Evolutionary conservation across 169 alveolate species (phyloP).

Genomic region (Eimeria brunetti): DNA sequence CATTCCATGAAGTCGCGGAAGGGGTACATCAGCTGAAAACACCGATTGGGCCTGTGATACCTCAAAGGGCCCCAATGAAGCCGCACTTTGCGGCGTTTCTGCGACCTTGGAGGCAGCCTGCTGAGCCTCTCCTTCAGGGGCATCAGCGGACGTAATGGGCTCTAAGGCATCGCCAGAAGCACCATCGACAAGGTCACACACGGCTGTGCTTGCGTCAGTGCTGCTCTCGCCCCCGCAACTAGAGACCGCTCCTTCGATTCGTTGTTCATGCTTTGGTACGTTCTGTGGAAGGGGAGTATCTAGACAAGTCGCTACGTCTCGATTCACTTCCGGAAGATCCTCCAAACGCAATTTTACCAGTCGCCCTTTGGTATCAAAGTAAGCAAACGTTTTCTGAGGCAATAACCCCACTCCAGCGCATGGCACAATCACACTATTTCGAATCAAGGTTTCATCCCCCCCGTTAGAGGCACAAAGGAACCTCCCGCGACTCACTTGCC

Average conservation of each 20-base stretch:
- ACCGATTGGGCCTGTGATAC: neutral
- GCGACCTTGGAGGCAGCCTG: neutral
- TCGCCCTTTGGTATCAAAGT: constrained; percentile 75
- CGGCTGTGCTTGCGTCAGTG: constrained; percentile 10
- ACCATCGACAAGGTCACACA: neutral
- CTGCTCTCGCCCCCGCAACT: constrained; percentile 13
- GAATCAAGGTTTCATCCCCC: no score
- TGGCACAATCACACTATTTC: neutral
- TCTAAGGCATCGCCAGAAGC: neutral
- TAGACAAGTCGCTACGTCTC: neutral
- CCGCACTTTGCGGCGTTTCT: neutral
- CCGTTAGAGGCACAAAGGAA: no score
- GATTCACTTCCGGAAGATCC: constrained; percentile 28
- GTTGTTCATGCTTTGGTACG: neutral
- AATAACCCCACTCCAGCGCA: neutral
- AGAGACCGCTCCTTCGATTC: neutral
- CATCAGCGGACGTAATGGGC: neutral
- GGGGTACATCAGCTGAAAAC: constrained; percentile 76
- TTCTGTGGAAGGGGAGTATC: neutral
- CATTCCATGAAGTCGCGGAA: constrained; percentile 86
- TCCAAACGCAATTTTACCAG: constrained; percentile 32
- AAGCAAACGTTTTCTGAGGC: constrained; percentile 66
- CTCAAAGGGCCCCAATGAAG: constrained; percentile 14
- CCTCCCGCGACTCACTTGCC: constrained; percentile 42
- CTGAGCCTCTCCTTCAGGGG: neutral